Conservation (phyloP, 345 rosid genomes). For the Pugionium dolabratum region DNA sequence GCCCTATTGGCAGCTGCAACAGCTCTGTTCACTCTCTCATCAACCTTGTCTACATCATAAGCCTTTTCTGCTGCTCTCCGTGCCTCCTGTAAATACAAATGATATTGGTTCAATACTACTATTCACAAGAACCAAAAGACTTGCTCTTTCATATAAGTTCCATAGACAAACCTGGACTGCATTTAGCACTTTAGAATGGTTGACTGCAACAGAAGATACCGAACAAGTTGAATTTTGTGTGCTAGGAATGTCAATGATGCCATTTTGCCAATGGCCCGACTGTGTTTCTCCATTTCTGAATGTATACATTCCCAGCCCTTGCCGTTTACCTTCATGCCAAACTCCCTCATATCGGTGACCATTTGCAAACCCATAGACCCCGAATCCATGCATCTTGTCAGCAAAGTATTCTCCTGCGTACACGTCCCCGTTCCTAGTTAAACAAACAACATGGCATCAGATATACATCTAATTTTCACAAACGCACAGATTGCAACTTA, state of each 20-base stretch:
- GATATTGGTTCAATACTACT: neutral
- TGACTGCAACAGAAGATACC: constrained; percentile 72
- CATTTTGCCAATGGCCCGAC: constrained; percentile 97
- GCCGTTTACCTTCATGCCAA: constrained; percentile 96
- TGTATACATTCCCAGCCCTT: constrained; percentile 97
- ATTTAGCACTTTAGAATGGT: constrained; percentile 87
- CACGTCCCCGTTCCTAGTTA: constrained; percentile 77
- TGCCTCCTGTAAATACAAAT: constrained; percentile 66
- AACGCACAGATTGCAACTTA: neutral
- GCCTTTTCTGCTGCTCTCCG: constrained; percentile 79
- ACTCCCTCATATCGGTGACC: constrained; percentile 97
- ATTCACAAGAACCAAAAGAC: neutral
- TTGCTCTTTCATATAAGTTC: neutral
- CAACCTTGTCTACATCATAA: constrained; percentile 84
- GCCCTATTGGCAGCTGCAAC: constrained; percentile 86
- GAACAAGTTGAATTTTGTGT: constrained; percentile 64
- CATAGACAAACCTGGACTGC: constrained; percentile 68
- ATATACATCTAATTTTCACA: neutral
- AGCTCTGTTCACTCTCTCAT: constrained; percentile 85
- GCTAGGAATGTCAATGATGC: constrained; percentile 79
- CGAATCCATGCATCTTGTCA: constrained; percentile 97
- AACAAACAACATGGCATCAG: neutral
- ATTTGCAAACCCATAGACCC: constrained; percentile 80
- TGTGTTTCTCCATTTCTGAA: constrained; percentile 93
- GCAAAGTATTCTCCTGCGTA: constrained; percentile 97